Percentiles rank a stretch among this genome's conserved stretches.
These are phyloP conservation scores for Fusarium sp. DNA, from an alignment of 2,329 filamentous ascomycete species.

Conservation along the genomic window DNA sequence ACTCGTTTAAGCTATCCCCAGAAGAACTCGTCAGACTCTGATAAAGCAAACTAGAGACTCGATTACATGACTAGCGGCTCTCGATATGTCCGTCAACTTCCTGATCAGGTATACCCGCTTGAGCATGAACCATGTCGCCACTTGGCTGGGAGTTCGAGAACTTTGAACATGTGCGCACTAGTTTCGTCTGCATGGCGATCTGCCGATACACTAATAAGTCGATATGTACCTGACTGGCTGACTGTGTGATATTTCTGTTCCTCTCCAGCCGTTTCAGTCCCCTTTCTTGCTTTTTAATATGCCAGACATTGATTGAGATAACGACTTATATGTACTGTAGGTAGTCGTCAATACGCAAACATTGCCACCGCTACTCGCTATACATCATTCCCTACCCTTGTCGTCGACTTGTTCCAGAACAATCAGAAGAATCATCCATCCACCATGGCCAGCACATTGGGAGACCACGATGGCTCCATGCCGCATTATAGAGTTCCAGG, in stretches of 20 bases:
- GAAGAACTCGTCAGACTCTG: slow-evolving; percentile 16
- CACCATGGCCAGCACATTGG: slow-evolving; percentile 17
- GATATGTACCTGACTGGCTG: background rate
- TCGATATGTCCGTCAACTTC: slow-evolving; percentile 27
- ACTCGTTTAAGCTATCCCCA: slow-evolving; percentile 19
- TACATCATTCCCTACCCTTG: background rate
- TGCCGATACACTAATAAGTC: slow-evolving; percentile 20
- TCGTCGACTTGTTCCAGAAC: background rate
- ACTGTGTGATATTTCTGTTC: slow-evolving; percentile 15
- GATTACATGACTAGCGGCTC: slow-evolving; percentile 29
- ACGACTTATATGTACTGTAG: background rate
- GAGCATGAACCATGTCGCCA: slow-evolving; percentile 27
- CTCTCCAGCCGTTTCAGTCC: background rate
- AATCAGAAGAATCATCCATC: background rate
- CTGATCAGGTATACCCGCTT: slow-evolving; percentile 27
- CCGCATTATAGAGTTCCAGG: slow-evolving; percentile 16
- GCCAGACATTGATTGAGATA: background rate
- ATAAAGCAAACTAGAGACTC: slow-evolving; percentile 12
- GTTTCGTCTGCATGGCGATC: slow-evolving; percentile 25
- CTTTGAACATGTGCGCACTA: slow-evolving; percentile 13
- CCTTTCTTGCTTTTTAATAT: background rate
- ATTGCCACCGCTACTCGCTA: background rate
- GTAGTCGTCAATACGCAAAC: background rate
- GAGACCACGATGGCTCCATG: slow-evolving; percentile 9
- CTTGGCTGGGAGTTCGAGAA: slow-evolving; percentile 21